A percentile compares a stretch with the other conserved stretches of the same genome.
Evolutionary conservation across 352 stramenopile species (phyloP).

Genomic region (Globisporangium polare): DNA sequence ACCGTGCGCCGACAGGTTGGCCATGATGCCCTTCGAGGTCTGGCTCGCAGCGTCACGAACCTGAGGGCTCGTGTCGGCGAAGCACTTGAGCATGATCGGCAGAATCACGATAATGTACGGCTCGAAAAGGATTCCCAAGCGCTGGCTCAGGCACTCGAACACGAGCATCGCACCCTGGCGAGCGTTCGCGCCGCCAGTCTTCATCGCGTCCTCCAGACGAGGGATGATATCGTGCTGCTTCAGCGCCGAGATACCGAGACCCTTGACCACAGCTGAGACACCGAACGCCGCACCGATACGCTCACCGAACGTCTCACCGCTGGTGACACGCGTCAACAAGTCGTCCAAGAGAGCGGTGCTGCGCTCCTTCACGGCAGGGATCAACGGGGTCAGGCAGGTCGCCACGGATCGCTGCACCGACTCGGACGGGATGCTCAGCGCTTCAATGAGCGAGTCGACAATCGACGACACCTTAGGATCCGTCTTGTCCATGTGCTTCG

Average conservation of each 20-base stretch:
- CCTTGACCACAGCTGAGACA: slow-evolving; percentile 98
- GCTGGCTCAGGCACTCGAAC: slow-evolving; percentile 96
- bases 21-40: slow-evolving; percentile 97
- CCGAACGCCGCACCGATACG: slow-evolving; percentile 95
- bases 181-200: slow-evolving; percentile 63
- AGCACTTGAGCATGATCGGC: slow-evolving; percentile 97
- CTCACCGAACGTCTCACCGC: slow-evolving; percentile 80
- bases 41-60: slow-evolving; percentile 95
- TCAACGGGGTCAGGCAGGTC: slow-evolving; percentile 87
- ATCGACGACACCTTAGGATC: slow-evolving; percentile 89
- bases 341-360: slow-evolving; percentile 73
- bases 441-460: slow-evolving; percentile 82
- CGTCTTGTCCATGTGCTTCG: slow-evolving; percentile 86
- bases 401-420: slow-evolving; percentile 92
- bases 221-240: slow-evolving; percentile 98
- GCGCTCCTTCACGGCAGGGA: slow-evolving; percentile 74
- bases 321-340: slow-evolving; percentile 68
- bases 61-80: slow-evolving; percentile 94
- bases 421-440: slow-evolving; percentile 90
- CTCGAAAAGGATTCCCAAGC: slow-evolving; percentile 98
- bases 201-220: slow-evolving; percentile 83
- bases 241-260: slow-evolving; percentile 96
- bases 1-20: slow-evolving; percentile 97
- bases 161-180: slow-evolving; percentile 95
- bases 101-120: slow-evolving; percentile 98